Conservation (phyloP, 768 basidiomycete species). For the Phanerochaete carnosa region DNA sequence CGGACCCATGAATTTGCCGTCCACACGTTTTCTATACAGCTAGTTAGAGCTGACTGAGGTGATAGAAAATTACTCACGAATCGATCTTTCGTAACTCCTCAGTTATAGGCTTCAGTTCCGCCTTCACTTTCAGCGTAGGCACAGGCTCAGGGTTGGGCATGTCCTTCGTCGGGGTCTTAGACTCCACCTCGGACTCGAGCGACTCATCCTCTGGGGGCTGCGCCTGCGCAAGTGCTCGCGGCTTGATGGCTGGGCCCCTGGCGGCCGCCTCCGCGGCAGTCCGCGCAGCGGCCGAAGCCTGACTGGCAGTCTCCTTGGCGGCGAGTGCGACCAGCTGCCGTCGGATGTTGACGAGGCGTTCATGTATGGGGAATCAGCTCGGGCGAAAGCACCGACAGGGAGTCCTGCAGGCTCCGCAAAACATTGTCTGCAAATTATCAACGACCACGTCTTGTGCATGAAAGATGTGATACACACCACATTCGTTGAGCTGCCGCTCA, state of each 20-base stretch:
- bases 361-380: constrained; percentile 91
- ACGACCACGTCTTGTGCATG: no score
- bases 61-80: constrained; percentile 63
- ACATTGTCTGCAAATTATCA: constrained; percentile 54
- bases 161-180: constrained; percentile 26
- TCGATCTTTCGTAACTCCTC: constrained; percentile 96
- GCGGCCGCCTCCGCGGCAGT: background rate
- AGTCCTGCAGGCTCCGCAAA: constrained; percentile 75
- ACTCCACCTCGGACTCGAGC: constrained; percentile 14
- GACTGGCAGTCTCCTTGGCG: constrained; percentile 81
- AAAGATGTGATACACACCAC: constrained; percentile 54
- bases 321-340: constrained; percentile 87
- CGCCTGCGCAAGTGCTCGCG: background rate
- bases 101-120: constrained; percentile 82
- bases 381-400: constrained; percentile 80
- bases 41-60: constrained; percentile 8
- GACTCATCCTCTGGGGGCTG: background rate
- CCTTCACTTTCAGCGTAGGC: constrained; percentile 19
- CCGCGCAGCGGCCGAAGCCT: constrained; percentile 33
- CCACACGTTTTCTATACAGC: constrained; percentile 73
- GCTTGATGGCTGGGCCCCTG: background rate
- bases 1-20: constrained; percentile 93
- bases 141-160: constrained; percentile 15
- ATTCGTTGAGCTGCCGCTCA: constrained; percentile 87
- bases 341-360: constrained; percentile 81